Evolutionary conservation across 2,329 filamentous ascomycete genomes (phyloP), one percentile per base, ranked within the genome.

Genomic region (Fusarium gaditjirri): DNA sequence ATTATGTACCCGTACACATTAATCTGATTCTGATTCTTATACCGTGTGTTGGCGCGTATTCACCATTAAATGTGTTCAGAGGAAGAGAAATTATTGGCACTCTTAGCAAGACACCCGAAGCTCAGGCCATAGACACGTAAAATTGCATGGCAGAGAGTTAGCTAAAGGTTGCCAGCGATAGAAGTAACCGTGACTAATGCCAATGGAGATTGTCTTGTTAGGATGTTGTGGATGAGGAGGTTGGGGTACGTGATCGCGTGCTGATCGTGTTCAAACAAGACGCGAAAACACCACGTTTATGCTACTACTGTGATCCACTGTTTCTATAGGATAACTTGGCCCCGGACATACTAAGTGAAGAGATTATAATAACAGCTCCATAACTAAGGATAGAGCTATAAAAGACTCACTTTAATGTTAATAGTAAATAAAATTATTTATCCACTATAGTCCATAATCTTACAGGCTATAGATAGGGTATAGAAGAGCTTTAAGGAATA

Each of bases 101-200:
- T 35, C 6, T 21, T 2, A 21, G 17, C 12, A 25, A 49, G 3
- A 2, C 16, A 8, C 6, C 17, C 0, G 0, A 36, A 25, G 16
- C 23, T 2, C 2, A 12, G 21, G 23, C 7, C 8, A n/a, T 5
- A 4, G 14, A 27, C 7, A 13, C 13, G 9, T 17, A 5, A 27
- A n/a, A 25, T 29, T 9, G 1, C 27, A 9, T 29, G 7, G 27
- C 27, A 9, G 9, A 29, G 27, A 29, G 9, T 29, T 29, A 29
- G 27, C 27, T 29, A 8, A 29, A 29, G 27, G 27, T 29, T 17
- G 23, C 10, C 14, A 41, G 21, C 25, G 11, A n/a, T 4, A 29
- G 6, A 41, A 19, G 8, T 0, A 19, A 19, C 5, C 4, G 13
- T 27, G 0, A 14, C 1, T 5, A 13, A 19, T 16, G 10, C 2